Percentiles rank a stretch among this genome's conserved stretches.
These are phyloP conservation scores for Nitzschia inconspicua DNA, from an alignment of 108 stramenopile species.

Conservation along the genomic window DNA sequence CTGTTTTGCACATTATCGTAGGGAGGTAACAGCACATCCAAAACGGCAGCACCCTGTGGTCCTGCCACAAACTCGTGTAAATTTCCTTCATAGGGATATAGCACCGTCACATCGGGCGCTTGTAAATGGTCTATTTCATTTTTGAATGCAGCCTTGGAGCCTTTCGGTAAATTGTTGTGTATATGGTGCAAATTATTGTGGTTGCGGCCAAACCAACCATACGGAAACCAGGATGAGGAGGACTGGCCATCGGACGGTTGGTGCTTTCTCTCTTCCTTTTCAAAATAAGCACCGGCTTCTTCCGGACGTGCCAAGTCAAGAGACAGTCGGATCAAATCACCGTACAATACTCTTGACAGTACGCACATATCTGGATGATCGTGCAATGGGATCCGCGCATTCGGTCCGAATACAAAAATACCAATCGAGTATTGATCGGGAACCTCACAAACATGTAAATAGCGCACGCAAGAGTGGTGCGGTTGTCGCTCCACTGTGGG, in stretches of 20 bases:
- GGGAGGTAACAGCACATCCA: slow-evolving; percentile 93
- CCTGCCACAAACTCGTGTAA: slow-evolving; percentile 92
- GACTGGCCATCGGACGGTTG: not conserved
- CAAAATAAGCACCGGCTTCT: not conserved
- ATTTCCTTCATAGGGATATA: slow-evolving; percentile 84
- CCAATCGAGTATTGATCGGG: slow-evolving; percentile 76
- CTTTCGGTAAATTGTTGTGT: slow-evolving; percentile 23
- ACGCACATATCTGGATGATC: slow-evolving; percentile 96
- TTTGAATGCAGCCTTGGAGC: slow-evolving; percentile 41
- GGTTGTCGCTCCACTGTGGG: slow-evolving; percentile 25
- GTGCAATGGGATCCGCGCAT: slow-evolving; percentile 86
- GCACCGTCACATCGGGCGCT: slow-evolving; percentile 69
- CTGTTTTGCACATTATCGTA: slow-evolving; percentile 80
- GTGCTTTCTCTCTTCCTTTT: not conserved
- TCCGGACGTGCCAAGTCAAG: slow-evolving; percentile 65
- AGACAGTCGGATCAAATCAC: slow-evolving; percentile 68
- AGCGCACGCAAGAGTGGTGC: slow-evolving; percentile 44
- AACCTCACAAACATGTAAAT: slow-evolving; percentile 82
- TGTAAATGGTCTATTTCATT: slow-evolving; percentile 47
- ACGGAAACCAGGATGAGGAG: not conserved
- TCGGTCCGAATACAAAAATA: slow-evolving; percentile 91
- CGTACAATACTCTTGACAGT: slow-evolving; percentile 83
- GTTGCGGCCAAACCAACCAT: not conserved
- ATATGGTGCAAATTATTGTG: not conserved
- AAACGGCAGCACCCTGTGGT: slow-evolving; percentile 80